Evolutionary conservation across 208 protist genomes (phyloP).

Genomic region (Acanthamoeba culbertsoni): DNA sequence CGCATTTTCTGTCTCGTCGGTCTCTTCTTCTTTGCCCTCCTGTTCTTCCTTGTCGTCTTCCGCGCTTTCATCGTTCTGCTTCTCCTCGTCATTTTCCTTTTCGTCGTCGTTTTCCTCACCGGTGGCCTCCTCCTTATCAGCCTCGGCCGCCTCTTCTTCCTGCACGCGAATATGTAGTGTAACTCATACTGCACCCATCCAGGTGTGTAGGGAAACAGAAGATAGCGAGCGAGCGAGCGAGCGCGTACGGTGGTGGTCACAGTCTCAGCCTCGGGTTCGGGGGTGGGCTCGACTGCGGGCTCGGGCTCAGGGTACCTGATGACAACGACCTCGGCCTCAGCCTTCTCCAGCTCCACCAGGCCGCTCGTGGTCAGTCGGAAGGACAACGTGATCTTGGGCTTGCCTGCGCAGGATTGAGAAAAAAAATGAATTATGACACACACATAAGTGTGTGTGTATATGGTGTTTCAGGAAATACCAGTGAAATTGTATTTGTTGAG

Average conservation of each 20-base stretch:
- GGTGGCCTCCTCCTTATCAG: not conserved
- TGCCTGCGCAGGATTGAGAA: slow-evolving; percentile 47
- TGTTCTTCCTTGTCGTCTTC: not conserved
- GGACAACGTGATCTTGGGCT: slow-evolving; percentile 62
- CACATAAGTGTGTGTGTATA: not conserved
- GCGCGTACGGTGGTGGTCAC: not conserved
- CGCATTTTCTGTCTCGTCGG: not conserved
- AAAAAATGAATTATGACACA: not conserved
- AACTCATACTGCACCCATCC: not conserved
- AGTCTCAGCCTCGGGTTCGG: not conserved
- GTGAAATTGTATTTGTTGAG: slow-evolving; percentile 44
- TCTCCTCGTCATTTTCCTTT: not conserved
- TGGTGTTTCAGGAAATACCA: not conserved
- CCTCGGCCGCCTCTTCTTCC: not conserved
- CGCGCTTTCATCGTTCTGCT: not conserved
- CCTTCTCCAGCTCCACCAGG: slow-evolving; percentile 65
- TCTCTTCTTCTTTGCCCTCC: not conserved
- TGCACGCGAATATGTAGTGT: not conserved
- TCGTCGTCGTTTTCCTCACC: not conserved
- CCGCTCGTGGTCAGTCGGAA: slow-evolving; percentile 64
- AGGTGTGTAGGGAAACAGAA: not conserved
- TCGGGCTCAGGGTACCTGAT: not conserved
- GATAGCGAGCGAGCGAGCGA: not conserved
- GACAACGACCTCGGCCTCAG: slow-evolving; percentile 66
- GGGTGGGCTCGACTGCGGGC: not conserved